Base-by-base conservation (phyloP, 768 basidiomycete genomes). In the Lactifluus hygrophoroides region DNA sequence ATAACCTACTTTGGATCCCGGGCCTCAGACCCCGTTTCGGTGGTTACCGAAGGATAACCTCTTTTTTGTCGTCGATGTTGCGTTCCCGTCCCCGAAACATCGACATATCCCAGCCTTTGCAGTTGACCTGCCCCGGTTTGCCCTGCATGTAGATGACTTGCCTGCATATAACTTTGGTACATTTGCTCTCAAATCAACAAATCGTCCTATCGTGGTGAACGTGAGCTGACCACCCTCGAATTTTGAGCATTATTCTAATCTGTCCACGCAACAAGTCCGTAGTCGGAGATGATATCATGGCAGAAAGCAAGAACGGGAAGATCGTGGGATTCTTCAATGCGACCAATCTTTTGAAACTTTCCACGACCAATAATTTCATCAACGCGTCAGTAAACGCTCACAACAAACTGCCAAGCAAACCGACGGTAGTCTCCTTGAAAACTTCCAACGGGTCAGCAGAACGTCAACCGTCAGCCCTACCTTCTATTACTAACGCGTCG, bases 41-140 rank as follows among this genome's bases (percentile, higher is more conserved):
- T 32, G 40, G 47, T 13, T 59, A 7, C 52, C 52, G 32, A 54
- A 54, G 25, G 19, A 49, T 17, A 35, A 8, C 16, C 46, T 53
- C 25, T 28, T 34, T 27, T 59, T 59, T 16, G 32, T 28, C 25
- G 52, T 59, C 11, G 45, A 58, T 25, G 46, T 59, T 46, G 38
- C 40, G 2, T 30, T 59, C 46, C 47, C 46, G 17, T 48, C 57
- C 30, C 45, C 45, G n/a, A 40, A 5, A 34, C 38, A 58, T 14
- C 51, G 9, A 19, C 38, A 49, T 21, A 3, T 59, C 30, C 8
- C 52, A 27, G 14, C 40, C 0, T 54, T 54, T 19, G n/a, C 47
- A 1, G 25, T 49, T 3, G 52, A 54, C 25, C 3, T 34, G 16
- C 52, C 46, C 27, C 9, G 19, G 10, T 59, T 54, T 46, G 32